Percentiles rank a stretch among this genome's conserved stretches.
These are phyloP conservation scores for Pharus latifolius DNA, from an alignment of 176 grass and related monocot species.

Conservation along the genomic window DNA sequence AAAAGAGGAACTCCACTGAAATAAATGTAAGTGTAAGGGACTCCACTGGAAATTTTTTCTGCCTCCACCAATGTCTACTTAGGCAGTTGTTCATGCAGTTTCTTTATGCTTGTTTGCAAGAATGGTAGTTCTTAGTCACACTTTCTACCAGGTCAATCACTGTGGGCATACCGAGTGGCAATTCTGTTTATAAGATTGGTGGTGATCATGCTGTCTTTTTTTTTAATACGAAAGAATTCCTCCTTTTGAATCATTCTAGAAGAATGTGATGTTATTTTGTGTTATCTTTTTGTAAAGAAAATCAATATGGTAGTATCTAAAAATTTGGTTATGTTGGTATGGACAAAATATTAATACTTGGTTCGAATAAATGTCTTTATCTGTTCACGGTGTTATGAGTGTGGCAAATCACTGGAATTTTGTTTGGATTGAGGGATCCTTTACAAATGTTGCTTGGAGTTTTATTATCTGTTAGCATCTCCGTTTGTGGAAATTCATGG, in stretches of 20 bases:
- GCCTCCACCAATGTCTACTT: no score
- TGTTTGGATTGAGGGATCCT: neutral
- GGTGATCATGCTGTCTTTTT: no score
- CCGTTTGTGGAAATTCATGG: neutral
- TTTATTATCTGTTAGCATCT: neutral
- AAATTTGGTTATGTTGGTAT: neutral
- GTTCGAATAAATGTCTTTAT: neutral
- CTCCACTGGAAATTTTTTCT: no score
- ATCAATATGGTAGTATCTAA: neutral
- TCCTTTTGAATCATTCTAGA: neutral
- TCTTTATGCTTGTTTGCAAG: no score
- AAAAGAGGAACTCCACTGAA: no score
- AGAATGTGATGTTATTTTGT: neutral
- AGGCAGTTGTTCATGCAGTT: no score
- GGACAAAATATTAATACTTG: neutral
- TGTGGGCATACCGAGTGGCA: no score
- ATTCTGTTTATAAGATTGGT: no score
- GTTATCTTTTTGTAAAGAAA: neutral
- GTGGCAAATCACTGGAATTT: neutral
- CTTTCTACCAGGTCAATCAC: no score
- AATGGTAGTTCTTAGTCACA: no score
- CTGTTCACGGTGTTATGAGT: constrained; percentile 7
- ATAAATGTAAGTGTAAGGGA: no score
- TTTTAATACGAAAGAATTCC: no score
- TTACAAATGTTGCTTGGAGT: neutral